Evolutionary conservation across 2,329 filamentous ascomycete species (phyloP).

Genomic region (Penicillium sp.): DNA sequence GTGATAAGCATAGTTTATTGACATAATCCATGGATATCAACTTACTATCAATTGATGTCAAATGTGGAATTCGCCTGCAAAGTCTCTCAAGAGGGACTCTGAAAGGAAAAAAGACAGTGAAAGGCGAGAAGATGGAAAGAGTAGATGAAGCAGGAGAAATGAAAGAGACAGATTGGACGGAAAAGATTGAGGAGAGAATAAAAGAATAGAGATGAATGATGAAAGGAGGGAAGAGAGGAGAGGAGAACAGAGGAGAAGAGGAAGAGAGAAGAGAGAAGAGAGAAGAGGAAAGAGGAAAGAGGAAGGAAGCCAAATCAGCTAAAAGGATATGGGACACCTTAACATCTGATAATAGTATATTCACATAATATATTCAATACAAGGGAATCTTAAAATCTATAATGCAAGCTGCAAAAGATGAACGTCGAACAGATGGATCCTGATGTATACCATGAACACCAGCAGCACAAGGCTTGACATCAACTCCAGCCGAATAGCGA

Average conservation of each 20-base stretch:
- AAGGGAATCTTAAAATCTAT: conserved; percentile 38
- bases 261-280: background rate
- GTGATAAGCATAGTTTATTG: background rate
- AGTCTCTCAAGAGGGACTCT: background rate
- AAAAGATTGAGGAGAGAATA: background rate
- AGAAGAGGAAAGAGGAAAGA: too few relatives aligned
- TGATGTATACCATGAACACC: conserved; percentile 1
- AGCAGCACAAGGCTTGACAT: conserved; percentile 12
- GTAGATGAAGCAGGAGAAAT: background rate
- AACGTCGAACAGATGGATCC: conserved; percentile 19
- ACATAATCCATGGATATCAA: background rate
- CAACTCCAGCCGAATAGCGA: conserved; percentile 11
- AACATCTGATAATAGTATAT: background rate
- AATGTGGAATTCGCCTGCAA: background rate
- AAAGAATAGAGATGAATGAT: background rate
- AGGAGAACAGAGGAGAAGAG: background rate
- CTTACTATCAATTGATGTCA: background rate
- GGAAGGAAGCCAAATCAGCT: background rate
- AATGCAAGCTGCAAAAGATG: conserved; percentile 39
- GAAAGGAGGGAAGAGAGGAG: background rate
- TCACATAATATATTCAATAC: conserved; percentile 3
- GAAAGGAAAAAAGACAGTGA: background rate
- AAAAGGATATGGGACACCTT: background rate
- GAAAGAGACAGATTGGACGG: background rate
- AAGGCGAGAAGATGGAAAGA: too few relatives aligned